Percentiles rank a stretch among this genome's conserved stretches.
phyloP scores from a whole-genome alignment of 2,329 filamentous ascomycete genomes.

The Hymenoscyphus infarciens region DNA sequence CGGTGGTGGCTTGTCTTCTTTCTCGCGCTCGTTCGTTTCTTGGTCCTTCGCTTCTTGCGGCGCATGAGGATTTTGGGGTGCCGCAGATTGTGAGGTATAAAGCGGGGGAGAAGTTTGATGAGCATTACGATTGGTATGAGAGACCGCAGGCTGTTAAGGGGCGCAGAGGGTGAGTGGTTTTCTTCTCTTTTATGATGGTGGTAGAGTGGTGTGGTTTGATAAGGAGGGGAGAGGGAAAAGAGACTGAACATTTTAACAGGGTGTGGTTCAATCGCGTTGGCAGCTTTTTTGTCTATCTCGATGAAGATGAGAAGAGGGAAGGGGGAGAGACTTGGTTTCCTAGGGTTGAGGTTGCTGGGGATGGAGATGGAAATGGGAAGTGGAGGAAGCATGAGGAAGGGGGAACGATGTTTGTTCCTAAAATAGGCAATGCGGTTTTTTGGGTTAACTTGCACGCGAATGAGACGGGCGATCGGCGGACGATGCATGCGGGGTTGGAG shows the following conservation, averaged over 20 bases:
- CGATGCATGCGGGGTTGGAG: slow-evolving; percentile 20
- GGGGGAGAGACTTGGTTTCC: slow-evolving; percentile 25
- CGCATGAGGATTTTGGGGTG: slow-evolving; percentile 14
- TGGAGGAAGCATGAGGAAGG: slow-evolving; percentile 9
- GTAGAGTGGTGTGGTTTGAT: no score
- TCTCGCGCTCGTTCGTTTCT: slow-evolving; percentile 15
- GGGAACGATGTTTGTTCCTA: slow-evolving; percentile 16
- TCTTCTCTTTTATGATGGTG: no score
- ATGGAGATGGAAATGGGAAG: slow-evolving; percentile 5
- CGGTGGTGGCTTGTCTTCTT: slow-evolving; percentile 16
- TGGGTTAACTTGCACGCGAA: slow-evolving; percentile 24
- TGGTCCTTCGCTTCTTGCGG: slow-evolving; percentile 10
- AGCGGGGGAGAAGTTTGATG: slow-evolving; percentile 16
- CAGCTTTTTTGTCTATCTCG: slow-evolving; percentile 22
- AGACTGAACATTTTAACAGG: no score
- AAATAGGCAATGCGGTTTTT: slow-evolving; percentile 20
- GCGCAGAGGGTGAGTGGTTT: not conserved
- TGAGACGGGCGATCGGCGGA: slow-evolving; percentile 22
- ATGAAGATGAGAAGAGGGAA: slow-evolving; percentile 4
- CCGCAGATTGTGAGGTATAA: slow-evolving; percentile 23
- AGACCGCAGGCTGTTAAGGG: slow-evolving; percentile 9
- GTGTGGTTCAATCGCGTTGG: slow-evolving; percentile 17
- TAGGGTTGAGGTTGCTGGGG: slow-evolving; percentile 6
- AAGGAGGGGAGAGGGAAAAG: no score
- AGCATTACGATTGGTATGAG: slow-evolving; percentile 21